Percentiles rank a stretch among this genome's conserved stretches.
These are phyloP conservation scores for Monoraphidium neglectum DNA, from an alignment of 139 green algal species.

Conservation along the genomic window DNA sequence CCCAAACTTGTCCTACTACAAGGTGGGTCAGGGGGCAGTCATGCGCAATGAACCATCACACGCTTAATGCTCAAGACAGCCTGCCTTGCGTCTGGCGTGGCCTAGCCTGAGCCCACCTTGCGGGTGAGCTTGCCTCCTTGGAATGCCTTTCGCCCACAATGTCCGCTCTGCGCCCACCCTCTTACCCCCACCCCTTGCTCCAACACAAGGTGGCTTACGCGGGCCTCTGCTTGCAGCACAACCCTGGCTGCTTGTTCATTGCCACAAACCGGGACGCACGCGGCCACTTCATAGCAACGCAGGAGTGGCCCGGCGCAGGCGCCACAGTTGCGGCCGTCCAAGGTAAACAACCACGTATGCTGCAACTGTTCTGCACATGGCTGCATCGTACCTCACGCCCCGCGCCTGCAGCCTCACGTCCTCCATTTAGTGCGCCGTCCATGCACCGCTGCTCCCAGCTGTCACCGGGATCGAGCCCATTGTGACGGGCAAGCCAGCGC, in stretches of 20 bases:
- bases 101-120: no score
- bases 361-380: not conserved
- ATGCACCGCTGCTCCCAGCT: not conserved
- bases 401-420: no score
- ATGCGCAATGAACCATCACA: no score
- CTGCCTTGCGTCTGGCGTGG: no score
- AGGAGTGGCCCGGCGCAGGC: slow-evolving; percentile 95
- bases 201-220: slow-evolving; percentile 57
- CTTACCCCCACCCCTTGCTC: no score
- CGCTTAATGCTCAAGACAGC: no score
- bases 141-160: no score
- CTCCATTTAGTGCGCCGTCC: no score
- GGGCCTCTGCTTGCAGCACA: slow-evolving; percentile 89
- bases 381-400: no score
- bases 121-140: no score
- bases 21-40: no score
- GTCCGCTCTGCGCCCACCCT: no score
- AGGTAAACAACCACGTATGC: slow-evolving; percentile 26
- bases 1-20: slow-evolving; percentile 26
- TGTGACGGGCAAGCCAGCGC: slow-evolving; percentile 89
- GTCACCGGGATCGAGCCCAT: slow-evolving; percentile 16
- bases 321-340: slow-evolving; percentile 91
- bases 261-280: slow-evolving; percentile 95
- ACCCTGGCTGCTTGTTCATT: slow-evolving; percentile 93
- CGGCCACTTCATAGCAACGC: slow-evolving; percentile 92